Evolutionary conservation across 345 rosid genomes (phyloP), one percentile per base, ranked within the genome.

Genomic region (Toxicodendron radicans): DNA sequence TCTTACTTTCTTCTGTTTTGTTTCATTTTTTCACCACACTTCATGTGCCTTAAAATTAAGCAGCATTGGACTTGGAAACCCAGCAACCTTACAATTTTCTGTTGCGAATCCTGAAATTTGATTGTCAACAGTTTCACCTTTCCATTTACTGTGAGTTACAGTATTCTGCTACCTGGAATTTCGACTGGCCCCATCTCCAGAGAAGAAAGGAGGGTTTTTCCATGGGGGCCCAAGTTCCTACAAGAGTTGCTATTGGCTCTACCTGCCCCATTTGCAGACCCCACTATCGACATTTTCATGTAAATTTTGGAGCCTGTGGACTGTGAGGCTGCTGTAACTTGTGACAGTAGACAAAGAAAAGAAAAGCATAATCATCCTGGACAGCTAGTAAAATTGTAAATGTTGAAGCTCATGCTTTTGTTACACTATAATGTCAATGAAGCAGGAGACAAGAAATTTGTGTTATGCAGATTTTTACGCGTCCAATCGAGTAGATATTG

Each of bases 151-250:
- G 23, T 64, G 33, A 52, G 43, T 20, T 7, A 54, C 62, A 1
- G 64, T 57, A 7, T 9, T 30, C 17, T n/a, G 5, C 1, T 11
- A 6, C 20, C 49, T 30, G 49, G 38, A 70, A 70, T 57, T 64
- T 11, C 18, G 16, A 18, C 14, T 43, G 52, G 63, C 11, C 63
- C 59, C 63, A 56, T 69, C 33, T 54, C 45, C 30, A 11, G 4
- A 7, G 18, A 18, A 30, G 3, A 53, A 32, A 52, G 56, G 14
- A 54, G 7, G 41, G 7, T 41, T 14, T 46, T 32, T 48, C 5
- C 58, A 10, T 3, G 54, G 73, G 53, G 73, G 64, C 65, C 73
- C 64, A 70, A 70, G 53, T 70, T 70, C 64, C 71, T 0, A 68
- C 17, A 52, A 52, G 57, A 30, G 41, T 17, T 51, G 23, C 18